Evolutionary conservation across 805 yeast genomes (phyloP), one percentile per base, ranked within the genome.

Genomic region (Scheffersomyces coipomensis): DNA sequence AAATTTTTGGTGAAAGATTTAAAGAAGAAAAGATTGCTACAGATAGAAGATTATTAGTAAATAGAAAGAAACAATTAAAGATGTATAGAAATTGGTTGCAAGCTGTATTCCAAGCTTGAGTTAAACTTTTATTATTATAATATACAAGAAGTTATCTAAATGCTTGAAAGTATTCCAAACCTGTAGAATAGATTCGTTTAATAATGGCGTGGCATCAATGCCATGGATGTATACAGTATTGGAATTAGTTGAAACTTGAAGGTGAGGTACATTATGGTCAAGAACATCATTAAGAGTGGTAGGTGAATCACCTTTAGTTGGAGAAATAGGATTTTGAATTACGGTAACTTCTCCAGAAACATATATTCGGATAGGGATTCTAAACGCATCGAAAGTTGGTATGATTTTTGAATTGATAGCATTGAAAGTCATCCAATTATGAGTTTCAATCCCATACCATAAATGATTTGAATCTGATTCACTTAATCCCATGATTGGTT

Each of bases 81-180:
- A 93, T 93, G 99, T 93, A 88, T 60, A 74, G 99, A 54, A 87
- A 89, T 43, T 93, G 99, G 99, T 66, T 93, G 40, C 99, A 93
- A 66, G 98, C 93, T 1, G 89, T 88, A 19, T 91, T 91, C 59
- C 75, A 68, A 38, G 65, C 30, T 12, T 44, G 41, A 33, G 16
- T 21, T 19, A 13, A 26, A 19, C 6, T 7, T 15, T 16, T 18
- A 29, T 24, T 30, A 60, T 36, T n/a, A 58, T 47, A 15, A 66
- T 43, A 41, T 68, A 65, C 43, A 68, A 48, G 39, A 68, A 65
- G 47, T 63, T 62, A 39, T 69, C 75, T 37, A 62, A 47, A 42
- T 58, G 58, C 38, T 50, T 57, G 49, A 69, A 65, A 2, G 46
- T 32, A 10, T 42, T 34, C 73, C 73, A 69, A 8, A 67, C 37